phyloP scores from a whole-genome alignment of 441 rosid genomes.

The Brassica hybrid region DNA sequence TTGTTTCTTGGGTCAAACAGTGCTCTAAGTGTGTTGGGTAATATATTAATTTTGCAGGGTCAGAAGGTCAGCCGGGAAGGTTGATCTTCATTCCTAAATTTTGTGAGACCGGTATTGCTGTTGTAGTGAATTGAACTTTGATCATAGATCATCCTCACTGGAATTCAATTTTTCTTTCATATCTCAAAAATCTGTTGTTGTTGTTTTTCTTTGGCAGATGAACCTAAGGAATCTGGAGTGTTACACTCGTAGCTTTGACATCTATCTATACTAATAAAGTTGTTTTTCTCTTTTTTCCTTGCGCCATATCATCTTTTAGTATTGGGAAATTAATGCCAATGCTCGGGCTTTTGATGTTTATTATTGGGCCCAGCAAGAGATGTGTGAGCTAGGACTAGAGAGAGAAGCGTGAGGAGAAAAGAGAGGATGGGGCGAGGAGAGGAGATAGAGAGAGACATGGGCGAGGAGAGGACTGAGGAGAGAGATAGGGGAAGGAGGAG shows the following conservation, averaged over 20 bases:
- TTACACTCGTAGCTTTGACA: constrained; percentile 71
- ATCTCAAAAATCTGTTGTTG: constrained; percentile 6
- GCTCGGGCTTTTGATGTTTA: no score
- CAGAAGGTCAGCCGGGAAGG: constrained; percentile 82
- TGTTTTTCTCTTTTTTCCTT: no score
- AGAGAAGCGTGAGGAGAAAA: no score
- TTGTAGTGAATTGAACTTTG: constrained; percentile 57
- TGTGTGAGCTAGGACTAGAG: no score
- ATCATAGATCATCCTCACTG: background rate
- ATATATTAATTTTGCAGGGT: constrained; percentile 54
- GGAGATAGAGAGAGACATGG: no score
- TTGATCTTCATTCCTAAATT: constrained; percentile 85
- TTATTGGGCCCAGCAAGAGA: no score
- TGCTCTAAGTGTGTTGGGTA: background rate
- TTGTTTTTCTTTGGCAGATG: constrained; percentile 54
- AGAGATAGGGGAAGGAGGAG: no score
- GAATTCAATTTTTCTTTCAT: background rate
- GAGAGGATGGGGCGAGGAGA: no score
- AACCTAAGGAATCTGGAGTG: constrained; percentile 82
- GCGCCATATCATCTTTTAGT: no score
- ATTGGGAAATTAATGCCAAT: no score
- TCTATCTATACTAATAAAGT: constrained; percentile 9
- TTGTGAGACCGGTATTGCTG: constrained; percentile 79
- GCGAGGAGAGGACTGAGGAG: no score
- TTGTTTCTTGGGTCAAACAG: no score